Evolutionary conservation across 1,139 yeast genomes (phyloP), one percentile per base, ranked within the genome.

Genomic region (Pichia cactophila): DNA sequence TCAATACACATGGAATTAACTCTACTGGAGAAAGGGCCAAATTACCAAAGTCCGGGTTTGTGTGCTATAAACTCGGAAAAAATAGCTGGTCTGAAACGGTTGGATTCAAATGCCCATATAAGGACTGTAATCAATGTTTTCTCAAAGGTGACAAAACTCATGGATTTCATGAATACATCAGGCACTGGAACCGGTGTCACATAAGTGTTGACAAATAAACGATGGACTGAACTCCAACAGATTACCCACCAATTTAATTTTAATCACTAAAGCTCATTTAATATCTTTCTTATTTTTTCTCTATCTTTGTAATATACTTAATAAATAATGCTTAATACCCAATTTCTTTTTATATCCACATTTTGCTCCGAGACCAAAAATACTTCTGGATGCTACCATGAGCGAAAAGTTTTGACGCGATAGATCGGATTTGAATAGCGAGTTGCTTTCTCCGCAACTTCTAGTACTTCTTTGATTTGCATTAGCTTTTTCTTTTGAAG

Each of bases 1-100:
- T 54, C 17, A 54, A 54, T 23, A 54, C 57, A 1, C 57, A 54
- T 40, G 57, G 57, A 5, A 46, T 54, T 16, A 51, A 45, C 29
- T 49, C 54, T 2, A 39, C 36, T 11, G 54, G 54, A 7, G 43
- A 46, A 5, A 35, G 42, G 35, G 54, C 46, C 1, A 49, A 46
- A 26, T 29, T 51, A 4, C 54, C 54, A 23, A 26, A 11, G 5
- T 38, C 52, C 5, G 54, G 54, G 1, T 51, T 51, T 44, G 49
- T 51, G 2, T 47, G 52, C 14, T 51, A 51, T 26, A 51, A 51
- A 16, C 43, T 44, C 8, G 52, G 50, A 10, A 51, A 49, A 36
- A 51, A 49, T 37, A 26, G 43, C 14, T 51, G 54, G 54, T 26
- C 46, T 1, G 44, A 51, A 41, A 51, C 52, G 1, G 33, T 44